Conservation (phyloP, 1,139 yeast species). For the Scheffersomyces stambukii region DNA sequence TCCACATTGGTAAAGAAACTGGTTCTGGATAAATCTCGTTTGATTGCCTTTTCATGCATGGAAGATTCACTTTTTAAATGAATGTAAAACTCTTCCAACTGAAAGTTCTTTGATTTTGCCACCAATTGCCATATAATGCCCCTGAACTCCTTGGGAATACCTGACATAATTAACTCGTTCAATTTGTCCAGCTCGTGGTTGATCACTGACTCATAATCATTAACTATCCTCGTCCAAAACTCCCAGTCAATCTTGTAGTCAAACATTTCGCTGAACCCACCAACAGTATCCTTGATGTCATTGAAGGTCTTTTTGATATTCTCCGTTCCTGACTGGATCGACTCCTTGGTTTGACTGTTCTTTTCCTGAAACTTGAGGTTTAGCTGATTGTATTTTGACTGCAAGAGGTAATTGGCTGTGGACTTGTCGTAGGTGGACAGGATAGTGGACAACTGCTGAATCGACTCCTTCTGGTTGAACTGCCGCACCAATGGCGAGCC, state of each 20-base stretch:
- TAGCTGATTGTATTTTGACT: constrained; percentile 31
- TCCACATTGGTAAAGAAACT: constrained; percentile 68
- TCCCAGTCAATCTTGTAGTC: constrained; percentile 66
- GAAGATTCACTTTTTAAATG: constrained; percentile 51
- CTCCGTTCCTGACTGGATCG: constrained; percentile 55
- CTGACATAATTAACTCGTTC: constrained; percentile 58
- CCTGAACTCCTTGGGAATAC: constrained; percentile 81
- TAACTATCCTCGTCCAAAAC: constrained; percentile 80
- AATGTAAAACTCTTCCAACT: constrained; percentile 66
- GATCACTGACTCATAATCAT: constrained; percentile 68
- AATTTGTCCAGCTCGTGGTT: constrained; percentile 56
- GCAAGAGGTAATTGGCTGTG: constrained; percentile 30
- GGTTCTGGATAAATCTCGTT: constrained; percentile 79
- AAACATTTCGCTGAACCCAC: constrained; percentile 31
- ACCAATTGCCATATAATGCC: constrained; percentile 92
- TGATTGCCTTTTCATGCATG: constrained; percentile 72
- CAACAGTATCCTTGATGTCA: constrained; percentile 45
- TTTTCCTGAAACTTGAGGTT: constrained; percentile 27
- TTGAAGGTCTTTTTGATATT: constrained; percentile 63
- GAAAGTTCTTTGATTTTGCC: constrained; percentile 70
- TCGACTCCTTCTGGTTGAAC: neutral
- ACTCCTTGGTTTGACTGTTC: constrained; percentile 36
- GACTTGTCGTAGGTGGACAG: constrained; percentile 17
- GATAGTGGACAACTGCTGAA: constrained; percentile 4
- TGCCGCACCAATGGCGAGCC: too few relatives aligned